These are phyloP conservation scores for Lumnitzera racemosa DNA, from an alignment of 345 rosid genomes.

Conservation along the genomic window DNA sequence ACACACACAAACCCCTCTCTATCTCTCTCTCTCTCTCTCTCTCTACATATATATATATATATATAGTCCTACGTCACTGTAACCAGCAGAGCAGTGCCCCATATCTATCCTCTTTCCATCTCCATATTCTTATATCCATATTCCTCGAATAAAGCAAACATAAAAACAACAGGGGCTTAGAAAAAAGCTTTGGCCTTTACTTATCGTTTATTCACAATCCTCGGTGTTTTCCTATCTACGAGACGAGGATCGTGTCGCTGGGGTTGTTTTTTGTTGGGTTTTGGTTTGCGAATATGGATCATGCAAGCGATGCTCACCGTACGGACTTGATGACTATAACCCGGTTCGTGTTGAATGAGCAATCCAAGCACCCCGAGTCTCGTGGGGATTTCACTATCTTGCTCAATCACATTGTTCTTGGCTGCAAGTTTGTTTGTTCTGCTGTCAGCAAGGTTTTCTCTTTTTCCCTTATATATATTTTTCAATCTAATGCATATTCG, in stretches of 20 bases:
- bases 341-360: conserved; percentile 78
- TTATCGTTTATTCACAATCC: conserved; percentile 15
- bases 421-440: conserved; percentile 98
- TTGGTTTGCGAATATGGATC: conserved; percentile 52
- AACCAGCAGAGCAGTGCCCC: too few relatives aligned
- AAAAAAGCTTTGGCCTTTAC: background rate
- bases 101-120: background rate
- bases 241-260: background rate
- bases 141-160: conserved; percentile 26
- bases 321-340: conserved; percentile 99
- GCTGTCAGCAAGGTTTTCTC: conserved; percentile 74
- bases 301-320: conserved; percentile 71
- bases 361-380: conserved; percentile 85
- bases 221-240: conserved; percentile 14
- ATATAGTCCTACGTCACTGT: too few relatives aligned
- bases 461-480: background rate
- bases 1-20: background rate
- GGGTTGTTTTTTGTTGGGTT: background rate
- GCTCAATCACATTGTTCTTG: conserved; percentile 89
- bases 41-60: too few relatives aligned
- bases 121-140: conserved; percentile 10
- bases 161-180: too few relatives aligned
- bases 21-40: background rate
- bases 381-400: conserved; percentile 94
- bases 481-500: background rate